These are phyloP conservation scores for Citrus sinensis DNA, from an alignment of 345 rosid genomes.

Conservation along the genomic window DNA sequence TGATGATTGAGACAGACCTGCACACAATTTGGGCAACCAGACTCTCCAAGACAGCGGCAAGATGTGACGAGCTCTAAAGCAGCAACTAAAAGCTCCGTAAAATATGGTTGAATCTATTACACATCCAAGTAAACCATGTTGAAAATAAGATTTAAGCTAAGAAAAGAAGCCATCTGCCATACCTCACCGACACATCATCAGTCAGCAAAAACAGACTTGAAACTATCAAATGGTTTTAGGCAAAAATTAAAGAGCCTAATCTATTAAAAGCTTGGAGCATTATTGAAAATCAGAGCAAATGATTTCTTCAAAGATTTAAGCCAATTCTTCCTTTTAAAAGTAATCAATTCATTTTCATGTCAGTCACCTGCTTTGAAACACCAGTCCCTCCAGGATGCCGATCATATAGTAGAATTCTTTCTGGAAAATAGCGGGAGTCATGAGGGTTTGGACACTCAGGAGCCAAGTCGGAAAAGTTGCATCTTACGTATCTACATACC, in stretches of 20 bases:
- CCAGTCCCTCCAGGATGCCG: constrained; percentile 95
- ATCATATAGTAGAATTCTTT: constrained; percentile 83
- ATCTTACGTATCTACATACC: constrained; percentile 53
- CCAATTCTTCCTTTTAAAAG: not conserved
- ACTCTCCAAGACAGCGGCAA: constrained; percentile 55
- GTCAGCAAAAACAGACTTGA: not conserved
- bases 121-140: constrained; percentile 14
- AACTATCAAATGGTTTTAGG: not conserved
- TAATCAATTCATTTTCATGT: constrained; percentile 1
- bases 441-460: constrained; percentile 81
- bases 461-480: constrained; percentile 87
- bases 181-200: not conserved
- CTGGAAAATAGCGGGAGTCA: constrained; percentile 53
- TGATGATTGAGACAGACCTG: constrained; percentile 40
- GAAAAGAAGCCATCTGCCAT: not conserved
- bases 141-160: not conserved
- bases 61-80: constrained; percentile 70
- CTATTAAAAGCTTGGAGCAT: not conserved
- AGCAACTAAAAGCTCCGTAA: constrained; percentile 60
- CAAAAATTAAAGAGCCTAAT: not conserved
- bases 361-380: constrained; percentile 64
- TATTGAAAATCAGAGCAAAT: not conserved
- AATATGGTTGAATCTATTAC: constrained; percentile 66
- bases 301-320: not conserved
- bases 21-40: constrained; percentile 82